These are phyloP conservation scores for Sclerotinia minor DNA, from an alignment of 2,329 filamentous ascomycete species.

Conservation along the genomic window DNA sequence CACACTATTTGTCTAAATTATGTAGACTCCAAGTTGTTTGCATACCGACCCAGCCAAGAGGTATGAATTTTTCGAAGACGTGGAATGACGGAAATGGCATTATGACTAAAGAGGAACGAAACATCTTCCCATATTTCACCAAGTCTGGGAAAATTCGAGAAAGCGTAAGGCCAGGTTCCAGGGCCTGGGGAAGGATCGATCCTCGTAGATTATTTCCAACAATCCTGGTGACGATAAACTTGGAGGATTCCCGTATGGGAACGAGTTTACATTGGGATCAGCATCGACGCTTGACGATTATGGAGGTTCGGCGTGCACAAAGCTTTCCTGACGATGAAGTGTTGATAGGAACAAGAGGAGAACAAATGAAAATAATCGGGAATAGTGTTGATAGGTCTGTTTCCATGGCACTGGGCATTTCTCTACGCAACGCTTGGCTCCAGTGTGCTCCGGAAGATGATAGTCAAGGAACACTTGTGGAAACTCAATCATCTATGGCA, in stretches of 20 bases:
- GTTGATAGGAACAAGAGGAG: constrained; percentile 55
- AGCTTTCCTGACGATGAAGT: constrained; percentile 71
- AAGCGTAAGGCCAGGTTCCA: constrained; percentile 32
- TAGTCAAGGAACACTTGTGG: background rate
- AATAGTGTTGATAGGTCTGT: constrained; percentile 75
- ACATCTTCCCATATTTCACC: constrained; percentile 43
- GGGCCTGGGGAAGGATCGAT: constrained; percentile 53
- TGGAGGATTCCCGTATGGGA: constrained; percentile 58
- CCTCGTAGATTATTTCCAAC: constrained; percentile 60
- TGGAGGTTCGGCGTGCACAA: constrained; percentile 69
- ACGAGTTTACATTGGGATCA: constrained; percentile 65
- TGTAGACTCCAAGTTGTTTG: constrained; percentile 47
- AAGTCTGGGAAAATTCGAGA: constrained; percentile 34
- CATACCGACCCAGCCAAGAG: constrained; percentile 61
- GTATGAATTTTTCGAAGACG: constrained; percentile 53
- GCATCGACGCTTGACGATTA: constrained; percentile 59
- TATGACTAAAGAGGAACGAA: constrained; percentile 46
- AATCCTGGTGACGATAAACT: constrained; percentile 55
- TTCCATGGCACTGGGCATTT: constrained; percentile 64
- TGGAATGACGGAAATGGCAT: constrained; percentile 45
- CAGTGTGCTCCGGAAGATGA: constrained; percentile 29
- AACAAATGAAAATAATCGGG: constrained; percentile 68
- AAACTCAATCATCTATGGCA: background rate
- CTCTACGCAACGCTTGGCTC: constrained; percentile 59
- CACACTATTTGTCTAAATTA: constrained; percentile 41